Evolutionary conservation across 2,329 filamentous ascomycete genomes (phyloP).

Genomic region (Lasiodiplodia sp.): DNA sequence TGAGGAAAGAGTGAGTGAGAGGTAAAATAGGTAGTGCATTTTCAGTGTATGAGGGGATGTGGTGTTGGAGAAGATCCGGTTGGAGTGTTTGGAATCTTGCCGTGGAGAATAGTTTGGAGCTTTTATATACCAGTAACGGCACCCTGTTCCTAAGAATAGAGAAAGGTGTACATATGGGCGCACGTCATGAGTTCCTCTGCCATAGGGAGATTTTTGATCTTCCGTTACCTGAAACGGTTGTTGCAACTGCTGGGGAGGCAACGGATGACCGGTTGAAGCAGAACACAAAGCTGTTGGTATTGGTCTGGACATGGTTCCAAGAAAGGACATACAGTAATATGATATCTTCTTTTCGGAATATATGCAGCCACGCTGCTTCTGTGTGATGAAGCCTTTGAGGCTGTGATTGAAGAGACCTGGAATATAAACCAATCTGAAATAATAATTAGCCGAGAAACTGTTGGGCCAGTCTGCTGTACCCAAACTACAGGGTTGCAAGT

Average conservation of each 20-base stretch:
- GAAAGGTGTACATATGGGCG: neutral
- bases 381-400: no score
- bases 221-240: neutral
- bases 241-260: neutral
- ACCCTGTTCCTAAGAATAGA: neutral
- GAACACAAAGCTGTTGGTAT: neutral
- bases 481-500: neutral
- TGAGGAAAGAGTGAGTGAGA: neutral
- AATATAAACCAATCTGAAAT: neutral
- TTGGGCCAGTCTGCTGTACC: neutral
- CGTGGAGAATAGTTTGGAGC: neutral
- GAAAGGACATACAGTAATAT: neutral
- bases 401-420: neutral
- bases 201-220: neutral
- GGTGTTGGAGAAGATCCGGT: neutral
- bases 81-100: neutral
- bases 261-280: neutral
- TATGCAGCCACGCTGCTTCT: no score
- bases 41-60: neutral
- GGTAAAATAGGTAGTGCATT: neutral
- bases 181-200: neutral
- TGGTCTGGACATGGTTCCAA: neutral
- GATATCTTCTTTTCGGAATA: no score
- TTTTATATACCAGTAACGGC: neutral
- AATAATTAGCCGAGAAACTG: neutral